A percentile compares a stretch with the other conserved stretches of the same genome.
phyloP scores from a whole-genome alignment of 495 filamentous ascomycete genomes.

The Neurospora africana region DNA sequence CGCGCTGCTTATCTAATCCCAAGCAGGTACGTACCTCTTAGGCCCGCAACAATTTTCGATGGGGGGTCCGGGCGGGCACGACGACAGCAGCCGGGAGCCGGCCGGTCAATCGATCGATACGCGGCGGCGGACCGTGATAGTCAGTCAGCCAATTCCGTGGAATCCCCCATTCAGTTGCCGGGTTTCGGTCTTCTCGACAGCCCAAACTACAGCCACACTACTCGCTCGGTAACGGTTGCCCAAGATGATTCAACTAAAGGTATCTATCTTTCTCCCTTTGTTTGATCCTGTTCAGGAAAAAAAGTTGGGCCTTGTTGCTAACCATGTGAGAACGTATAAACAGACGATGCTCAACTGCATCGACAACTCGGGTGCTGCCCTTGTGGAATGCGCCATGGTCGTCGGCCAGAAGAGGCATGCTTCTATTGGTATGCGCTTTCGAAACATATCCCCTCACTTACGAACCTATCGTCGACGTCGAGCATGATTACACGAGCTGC shows the following conservation, averaged over 20 bases:
- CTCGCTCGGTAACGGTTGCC: conserved; percentile 3
- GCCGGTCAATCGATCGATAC: neutral
- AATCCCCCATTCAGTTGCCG: neutral
- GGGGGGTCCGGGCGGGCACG: neutral
- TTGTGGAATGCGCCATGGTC: conserved; percentile 93
- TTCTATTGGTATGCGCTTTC: conserved; percentile 62
- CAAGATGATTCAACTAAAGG: conserved; percentile 97
- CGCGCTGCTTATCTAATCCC: conserved; percentile 15
- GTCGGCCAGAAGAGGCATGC: conserved; percentile 83
- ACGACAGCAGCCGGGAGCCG: neutral
- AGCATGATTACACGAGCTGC: neutral
- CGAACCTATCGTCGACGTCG: neutral
- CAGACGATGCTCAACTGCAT: conserved; percentile 99
- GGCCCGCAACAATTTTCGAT: conserved; percentile 15
- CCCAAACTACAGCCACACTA: neutral
- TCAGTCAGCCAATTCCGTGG: neutral
- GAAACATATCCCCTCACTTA: neutral
- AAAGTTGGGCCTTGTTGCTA: too few species aligned
- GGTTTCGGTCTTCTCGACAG: neutral
- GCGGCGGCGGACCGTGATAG: neutral
- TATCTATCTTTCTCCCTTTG: too few species aligned
- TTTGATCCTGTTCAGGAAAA: too few species aligned
- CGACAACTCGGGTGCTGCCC: conserved; percentile 97
- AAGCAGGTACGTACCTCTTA: neutral
- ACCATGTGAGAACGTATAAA: conserved; percentile 1